Conservation (phyloP, 192 early-diverging fungal species). For the Lobosporangium transversale region DNA sequence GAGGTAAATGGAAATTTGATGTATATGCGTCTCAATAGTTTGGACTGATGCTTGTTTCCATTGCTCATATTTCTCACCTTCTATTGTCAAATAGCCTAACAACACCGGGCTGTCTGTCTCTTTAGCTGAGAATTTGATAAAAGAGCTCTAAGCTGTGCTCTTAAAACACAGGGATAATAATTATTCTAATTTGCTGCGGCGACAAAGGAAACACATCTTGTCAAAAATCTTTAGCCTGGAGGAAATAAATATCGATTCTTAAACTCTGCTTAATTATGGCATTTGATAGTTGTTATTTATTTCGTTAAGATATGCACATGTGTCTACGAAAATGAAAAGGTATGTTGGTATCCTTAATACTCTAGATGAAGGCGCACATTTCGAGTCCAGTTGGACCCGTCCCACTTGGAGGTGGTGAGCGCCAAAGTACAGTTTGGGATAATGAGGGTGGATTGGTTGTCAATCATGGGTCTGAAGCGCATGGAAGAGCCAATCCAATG, state of each 20-base stretch:
- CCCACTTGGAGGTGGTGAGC: not conserved
- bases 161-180: not conserved
- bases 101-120: not conserved
- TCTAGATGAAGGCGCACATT: too few relatives aligned
- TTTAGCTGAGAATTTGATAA: not conserved
- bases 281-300: too few relatives aligned
- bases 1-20: constrained; percentile 25
- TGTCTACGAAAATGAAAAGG: too few relatives aligned
- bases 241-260: too few relatives aligned
- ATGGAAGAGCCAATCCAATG: not conserved
- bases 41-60: too few relatives aligned
- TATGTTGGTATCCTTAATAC: too few relatives aligned
- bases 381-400: not conserved
- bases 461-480: not conserved
- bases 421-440: too few relatives aligned
- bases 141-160: not conserved
- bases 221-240: too few relatives aligned
- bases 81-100: not conserved
- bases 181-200: not conserved
- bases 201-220: not conserved
- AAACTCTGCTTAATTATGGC: too few relatives aligned
- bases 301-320: too few relatives aligned
- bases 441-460: not conserved
- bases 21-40: not conserved
- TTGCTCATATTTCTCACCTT: not conserved